phyloP scores from a whole-genome alignment of 2,329 filamentous ascomycete genomes.

The Penicillium frequentans region DNA sequence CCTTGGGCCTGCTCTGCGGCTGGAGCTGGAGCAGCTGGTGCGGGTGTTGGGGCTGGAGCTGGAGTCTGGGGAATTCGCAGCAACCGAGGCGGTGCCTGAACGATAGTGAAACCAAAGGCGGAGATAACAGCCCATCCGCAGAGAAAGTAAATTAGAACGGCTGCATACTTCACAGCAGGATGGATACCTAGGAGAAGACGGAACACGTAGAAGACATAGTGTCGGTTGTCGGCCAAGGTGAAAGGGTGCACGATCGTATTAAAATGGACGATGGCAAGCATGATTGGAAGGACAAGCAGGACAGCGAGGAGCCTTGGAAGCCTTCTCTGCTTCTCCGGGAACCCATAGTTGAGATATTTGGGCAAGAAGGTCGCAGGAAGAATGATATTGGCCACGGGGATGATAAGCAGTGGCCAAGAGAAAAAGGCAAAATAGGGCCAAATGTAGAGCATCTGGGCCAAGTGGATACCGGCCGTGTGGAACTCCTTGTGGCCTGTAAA shows the following conservation, averaged over 20 bases:
- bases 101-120: conserved; percentile 53
- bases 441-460: conserved; percentile 92
- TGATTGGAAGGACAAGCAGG: conserved; percentile 39
- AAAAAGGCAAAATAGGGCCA: conserved; percentile 91
- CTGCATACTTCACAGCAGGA: conserved; percentile 63
- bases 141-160: conserved; percentile 68
- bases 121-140: conserved; percentile 69
- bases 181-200: conserved; percentile 73
- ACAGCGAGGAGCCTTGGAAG: conserved; percentile 42
- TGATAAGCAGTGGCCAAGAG: conserved; percentile 73
- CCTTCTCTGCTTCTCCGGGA: conserved; percentile 30
- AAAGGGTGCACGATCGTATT: conserved; percentile 97
- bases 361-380: conserved; percentile 34
- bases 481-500: conserved; percentile 83
- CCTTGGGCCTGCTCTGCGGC: conserved; percentile 20
- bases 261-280: conserved; percentile 61
- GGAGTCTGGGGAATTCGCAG: conserved; percentile 17
- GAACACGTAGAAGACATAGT: conserved; percentile 98
- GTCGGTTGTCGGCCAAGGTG: conserved; percentile 91
- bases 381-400: conserved; percentile 49
- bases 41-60: conserved; percentile 13
- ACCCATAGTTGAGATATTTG: conserved; percentile 34
- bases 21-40: conserved; percentile 13
- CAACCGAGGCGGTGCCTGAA: conserved; percentile 20
- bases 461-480: conserved; percentile 83